phyloP scores from a whole-genome alignment of 805 yeast genomes.

The Monosporozyma yasuniensis region DNA sequence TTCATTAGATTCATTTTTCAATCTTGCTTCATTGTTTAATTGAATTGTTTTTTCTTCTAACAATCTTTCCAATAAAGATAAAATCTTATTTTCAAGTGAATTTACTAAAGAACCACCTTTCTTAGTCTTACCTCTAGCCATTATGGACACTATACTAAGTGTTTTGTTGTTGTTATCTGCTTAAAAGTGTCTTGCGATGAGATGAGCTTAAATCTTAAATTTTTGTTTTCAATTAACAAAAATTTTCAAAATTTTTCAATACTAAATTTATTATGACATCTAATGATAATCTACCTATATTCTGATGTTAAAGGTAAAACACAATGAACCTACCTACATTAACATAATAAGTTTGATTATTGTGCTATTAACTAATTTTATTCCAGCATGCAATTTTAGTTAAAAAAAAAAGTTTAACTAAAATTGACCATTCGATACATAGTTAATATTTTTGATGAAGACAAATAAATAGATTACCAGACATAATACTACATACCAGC shows the following conservation, averaged over 20 bases:
- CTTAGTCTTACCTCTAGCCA: slow-evolving; percentile 30
- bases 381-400: too few species aligned
- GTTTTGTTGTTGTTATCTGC: background rate
- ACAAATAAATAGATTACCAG: too few species aligned
- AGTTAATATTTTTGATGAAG: too few species aligned
- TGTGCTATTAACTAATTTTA: too few species aligned
- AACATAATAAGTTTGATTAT: too few species aligned
- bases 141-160: slow-evolving; percentile 4
- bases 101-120: slow-evolving; percentile 17
- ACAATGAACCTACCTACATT: too few species aligned
- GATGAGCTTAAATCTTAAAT: background rate
- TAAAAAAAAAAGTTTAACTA: too few species aligned
- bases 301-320: too few species aligned
- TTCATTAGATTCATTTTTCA: background rate
- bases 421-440: too few species aligned
- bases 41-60: slow-evolving; percentile 49
- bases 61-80: slow-evolving; percentile 45
- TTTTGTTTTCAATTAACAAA: background rate
- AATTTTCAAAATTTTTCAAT: background rate
- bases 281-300: too few species aligned
- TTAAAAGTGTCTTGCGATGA: background rate
- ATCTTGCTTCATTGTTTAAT: slow-evolving; percentile 20
- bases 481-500: too few species aligned
- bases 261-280: background rate
- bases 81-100: slow-evolving; percentile 47